phyloP scores from a whole-genome alignment of 2,329 filamentous ascomycete genomes.

The Fusarium newnesense region DNA sequence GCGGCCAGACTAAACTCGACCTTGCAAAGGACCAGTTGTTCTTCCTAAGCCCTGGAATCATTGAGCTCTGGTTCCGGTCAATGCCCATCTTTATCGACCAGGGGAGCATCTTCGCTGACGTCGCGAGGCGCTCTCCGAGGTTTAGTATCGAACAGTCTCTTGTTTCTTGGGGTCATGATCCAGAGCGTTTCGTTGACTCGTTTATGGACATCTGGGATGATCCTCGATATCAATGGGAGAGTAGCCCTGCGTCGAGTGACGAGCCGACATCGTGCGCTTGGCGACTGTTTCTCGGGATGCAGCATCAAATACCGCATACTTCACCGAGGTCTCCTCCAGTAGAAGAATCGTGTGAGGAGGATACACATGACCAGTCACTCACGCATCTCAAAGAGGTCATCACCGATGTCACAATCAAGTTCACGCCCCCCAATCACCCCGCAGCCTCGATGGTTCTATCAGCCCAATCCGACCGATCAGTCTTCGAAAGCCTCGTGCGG shows the following conservation, averaged over 20 bases:
- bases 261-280: not conserved
- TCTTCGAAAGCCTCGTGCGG: not conserved
- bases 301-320: not conserved
- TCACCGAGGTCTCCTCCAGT: not conserved
- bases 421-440: not conserved
- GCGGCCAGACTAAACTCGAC: not conserved
- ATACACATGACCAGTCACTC: not conserved
- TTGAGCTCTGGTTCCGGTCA: not conserved
- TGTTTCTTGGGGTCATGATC: not conserved
- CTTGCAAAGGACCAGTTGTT: not conserved
- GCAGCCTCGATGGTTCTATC: not conserved
- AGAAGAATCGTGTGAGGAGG: not conserved
- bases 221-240: accelerated
- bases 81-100: not conserved
- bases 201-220: not conserved
- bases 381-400: not conserved
- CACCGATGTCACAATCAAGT: not conserved
- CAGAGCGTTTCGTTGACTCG: not conserved
- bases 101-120: not conserved
- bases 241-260: accelerated
- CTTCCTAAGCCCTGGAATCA: not conserved
- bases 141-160: not conserved
- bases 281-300: not conserved
- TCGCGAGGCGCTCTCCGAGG: not conserved
- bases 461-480: not conserved